Conservation (phyloP, 2,329 filamentous ascomycete genomes). For the Pestalotiopsis sp. region DNA sequence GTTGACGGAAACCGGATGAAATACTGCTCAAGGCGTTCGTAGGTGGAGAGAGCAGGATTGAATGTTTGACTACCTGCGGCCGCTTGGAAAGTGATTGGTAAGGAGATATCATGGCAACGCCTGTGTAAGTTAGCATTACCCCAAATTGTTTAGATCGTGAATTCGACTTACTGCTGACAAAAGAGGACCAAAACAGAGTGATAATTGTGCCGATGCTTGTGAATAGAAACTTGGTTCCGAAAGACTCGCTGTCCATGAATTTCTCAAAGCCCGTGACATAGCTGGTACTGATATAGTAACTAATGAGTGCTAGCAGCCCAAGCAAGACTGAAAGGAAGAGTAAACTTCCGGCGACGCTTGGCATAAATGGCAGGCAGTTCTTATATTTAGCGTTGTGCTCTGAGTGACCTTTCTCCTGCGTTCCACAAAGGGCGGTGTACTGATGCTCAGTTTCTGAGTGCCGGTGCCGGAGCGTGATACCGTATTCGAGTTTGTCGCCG, state of each 20-base stretch:
- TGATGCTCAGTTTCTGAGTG: background rate
- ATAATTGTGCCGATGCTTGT: slow-evolving; percentile 38
- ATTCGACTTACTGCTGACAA: slow-evolving; percentile 23
- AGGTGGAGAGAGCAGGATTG: slow-evolving; percentile 34
- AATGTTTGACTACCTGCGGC: slow-evolving; percentile 28
- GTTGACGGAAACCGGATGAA: slow-evolving; percentile 32
- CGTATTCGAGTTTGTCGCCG: slow-evolving; percentile 28
- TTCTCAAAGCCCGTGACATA: slow-evolving; percentile 37
- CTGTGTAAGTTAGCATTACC: slow-evolving; percentile 17
- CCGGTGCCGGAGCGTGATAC: slow-evolving; percentile 24
- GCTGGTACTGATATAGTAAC: slow-evolving; percentile 38
- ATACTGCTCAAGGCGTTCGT: slow-evolving; percentile 34
- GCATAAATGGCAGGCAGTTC: slow-evolving; percentile 29
- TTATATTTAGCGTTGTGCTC: too few relatives aligned
- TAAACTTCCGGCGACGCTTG: slow-evolving; percentile 24
- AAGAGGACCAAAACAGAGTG: slow-evolving; percentile 38
- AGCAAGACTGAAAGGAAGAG: slow-evolving; percentile 27
- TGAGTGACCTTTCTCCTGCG: too few relatives aligned
- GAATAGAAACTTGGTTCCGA: slow-evolving; percentile 42
- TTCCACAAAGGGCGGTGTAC: too few relatives aligned
- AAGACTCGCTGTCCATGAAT: slow-evolving; percentile 41
- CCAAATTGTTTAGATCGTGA: too few relatives aligned
- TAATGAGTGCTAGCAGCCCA: slow-evolving; percentile 32
- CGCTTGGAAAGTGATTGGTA: slow-evolving; percentile 34
- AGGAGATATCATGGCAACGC: slow-evolving; percentile 36